These are phyloP conservation scores for Ophiosphaerella narmari DNA, from an alignment of 2,329 filamentous ascomycete species.

Conservation along the genomic window DNA sequence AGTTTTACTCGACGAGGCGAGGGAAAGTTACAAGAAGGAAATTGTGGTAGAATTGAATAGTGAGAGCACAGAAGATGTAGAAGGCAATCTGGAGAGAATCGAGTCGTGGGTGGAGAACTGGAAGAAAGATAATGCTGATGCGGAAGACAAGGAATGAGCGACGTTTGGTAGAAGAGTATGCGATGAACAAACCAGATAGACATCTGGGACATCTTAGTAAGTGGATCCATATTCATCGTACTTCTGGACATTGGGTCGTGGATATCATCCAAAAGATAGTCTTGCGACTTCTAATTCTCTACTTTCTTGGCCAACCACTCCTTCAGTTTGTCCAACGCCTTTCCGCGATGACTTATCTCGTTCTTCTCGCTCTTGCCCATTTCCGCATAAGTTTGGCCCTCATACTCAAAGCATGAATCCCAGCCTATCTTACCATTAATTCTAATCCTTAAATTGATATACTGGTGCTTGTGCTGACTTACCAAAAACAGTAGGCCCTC, in stretches of 20 bases:
- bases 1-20: constrained; percentile 86
- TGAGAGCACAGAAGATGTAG: constrained; percentile 84
- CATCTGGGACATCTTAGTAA: not conserved
- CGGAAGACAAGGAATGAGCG: constrained; percentile 14
- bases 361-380: constrained; percentile 92
- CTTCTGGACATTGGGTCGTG: not conserved
- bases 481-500: constrained; percentile 85
- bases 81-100: constrained; percentile 83
- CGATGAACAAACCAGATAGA: no score
- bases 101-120: constrained; percentile 81
- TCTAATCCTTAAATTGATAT: not conserved
- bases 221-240: not conserved
- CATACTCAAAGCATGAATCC: constrained; percentile 95
- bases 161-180: not conserved
- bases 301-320: constrained; percentile 69
- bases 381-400: constrained; percentile 87
- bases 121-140: constrained; percentile 67
- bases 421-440: constrained; percentile 65
- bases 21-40: constrained; percentile 82
- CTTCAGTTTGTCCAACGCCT: constrained; percentile 85
- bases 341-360: constrained; percentile 86
- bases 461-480: constrained; percentile 42
- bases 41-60: constrained; percentile 89
- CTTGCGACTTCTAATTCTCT: constrained; percentile 12
- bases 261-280: not conserved